phyloP scores from a whole-genome alignment of 73 alveolate species.

The Paraurostyla sp. region DNA sequence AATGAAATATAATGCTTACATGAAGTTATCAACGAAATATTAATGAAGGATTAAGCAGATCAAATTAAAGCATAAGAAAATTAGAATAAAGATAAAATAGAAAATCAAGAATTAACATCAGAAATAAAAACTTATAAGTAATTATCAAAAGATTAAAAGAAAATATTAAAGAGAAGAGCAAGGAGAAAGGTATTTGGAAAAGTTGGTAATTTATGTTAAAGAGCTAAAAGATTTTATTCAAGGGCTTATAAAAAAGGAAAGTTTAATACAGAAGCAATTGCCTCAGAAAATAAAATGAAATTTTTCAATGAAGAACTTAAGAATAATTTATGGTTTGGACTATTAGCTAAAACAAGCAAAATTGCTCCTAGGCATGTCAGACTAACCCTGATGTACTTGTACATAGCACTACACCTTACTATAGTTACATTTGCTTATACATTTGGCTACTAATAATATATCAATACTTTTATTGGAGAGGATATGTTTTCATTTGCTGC shows the following conservation, averaged over 20 bases:
- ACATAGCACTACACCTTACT: not conserved
- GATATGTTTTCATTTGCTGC: not conserved
- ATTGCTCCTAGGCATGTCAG: constrained; percentile 27
- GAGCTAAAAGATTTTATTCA: not conserved
- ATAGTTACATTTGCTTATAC: not conserved
- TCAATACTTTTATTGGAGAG: not conserved
- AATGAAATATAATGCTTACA: not conserved
- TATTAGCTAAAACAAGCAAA: constrained; percentile 8
- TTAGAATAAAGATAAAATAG: too few species aligned
- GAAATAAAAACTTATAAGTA: too few species aligned
- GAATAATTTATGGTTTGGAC: not conserved
- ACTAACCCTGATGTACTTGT: not conserved
- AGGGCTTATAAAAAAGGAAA: not conserved
- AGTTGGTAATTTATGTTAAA: not conserved
- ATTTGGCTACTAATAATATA: not conserved
- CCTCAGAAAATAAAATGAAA: not conserved
- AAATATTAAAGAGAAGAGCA: not conserved
- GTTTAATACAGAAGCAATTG: not conserved
- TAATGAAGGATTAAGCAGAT: not conserved
- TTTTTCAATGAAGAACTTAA: constrained; percentile 18
- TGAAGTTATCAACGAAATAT: not conserved
- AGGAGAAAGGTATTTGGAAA: not conserved
- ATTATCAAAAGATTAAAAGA: not conserved
- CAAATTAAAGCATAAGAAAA: not conserved
- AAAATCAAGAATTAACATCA: too few species aligned